A percentile compares a stretch with the other conserved stretches of the same genome.
phyloP scores from a whole-genome alignment of 768 basidiomycete genomes.

The Lactarius deliciosus region DNA sequence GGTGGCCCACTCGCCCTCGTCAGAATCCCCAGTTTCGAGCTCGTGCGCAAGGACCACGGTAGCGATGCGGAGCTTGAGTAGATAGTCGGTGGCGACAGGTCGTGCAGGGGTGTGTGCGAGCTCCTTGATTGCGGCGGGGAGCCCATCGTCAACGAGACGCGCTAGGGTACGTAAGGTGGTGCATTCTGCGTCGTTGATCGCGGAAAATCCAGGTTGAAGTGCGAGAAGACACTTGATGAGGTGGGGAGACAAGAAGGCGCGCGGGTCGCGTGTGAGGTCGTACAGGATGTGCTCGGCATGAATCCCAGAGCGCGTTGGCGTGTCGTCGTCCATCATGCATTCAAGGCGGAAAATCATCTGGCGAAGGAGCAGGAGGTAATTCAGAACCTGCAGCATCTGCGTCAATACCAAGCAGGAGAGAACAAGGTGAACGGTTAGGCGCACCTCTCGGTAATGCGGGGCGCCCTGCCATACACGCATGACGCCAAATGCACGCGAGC shows the following conservation, averaged over 20 bases:
- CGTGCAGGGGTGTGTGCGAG: conserved; percentile 49
- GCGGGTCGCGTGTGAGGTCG: conserved; percentile 60
- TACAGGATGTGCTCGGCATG: conserved; percentile 69
- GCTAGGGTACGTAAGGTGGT: conserved; percentile 60
- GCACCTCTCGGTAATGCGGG: conserved; percentile 73
- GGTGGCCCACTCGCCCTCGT: conserved; percentile 50
- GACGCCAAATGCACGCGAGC: conserved; percentile 62
- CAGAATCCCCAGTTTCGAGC: conserved; percentile 43
- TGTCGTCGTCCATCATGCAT: conserved; percentile 66
- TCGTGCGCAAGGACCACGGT: conserved; percentile 56
- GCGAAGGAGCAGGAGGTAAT: conserved; percentile 67
- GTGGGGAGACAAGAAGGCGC: conserved; percentile 56
- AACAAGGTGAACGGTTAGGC: conserved; percentile 18
- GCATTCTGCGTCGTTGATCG: conserved; percentile 60
- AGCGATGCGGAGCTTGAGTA: conserved; percentile 64
- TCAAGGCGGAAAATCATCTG: conserved; percentile 71
- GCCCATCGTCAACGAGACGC: conserved; percentile 65
- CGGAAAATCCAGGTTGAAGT: conserved; percentile 57
- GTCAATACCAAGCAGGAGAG: conserved; percentile 5
- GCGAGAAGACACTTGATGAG: conserved; percentile 59
- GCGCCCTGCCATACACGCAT: conserved; percentile 64
- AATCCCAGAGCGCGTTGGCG: conserved; percentile 61
- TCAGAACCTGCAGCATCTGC: conserved; percentile 54
- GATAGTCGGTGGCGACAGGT: conserved; percentile 50
- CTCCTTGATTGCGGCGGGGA: conserved; percentile 62